phyloP scores from a whole-genome alignment of 352 stramenopile genomes.

The Phytophthora fragariaefolia region DNA sequence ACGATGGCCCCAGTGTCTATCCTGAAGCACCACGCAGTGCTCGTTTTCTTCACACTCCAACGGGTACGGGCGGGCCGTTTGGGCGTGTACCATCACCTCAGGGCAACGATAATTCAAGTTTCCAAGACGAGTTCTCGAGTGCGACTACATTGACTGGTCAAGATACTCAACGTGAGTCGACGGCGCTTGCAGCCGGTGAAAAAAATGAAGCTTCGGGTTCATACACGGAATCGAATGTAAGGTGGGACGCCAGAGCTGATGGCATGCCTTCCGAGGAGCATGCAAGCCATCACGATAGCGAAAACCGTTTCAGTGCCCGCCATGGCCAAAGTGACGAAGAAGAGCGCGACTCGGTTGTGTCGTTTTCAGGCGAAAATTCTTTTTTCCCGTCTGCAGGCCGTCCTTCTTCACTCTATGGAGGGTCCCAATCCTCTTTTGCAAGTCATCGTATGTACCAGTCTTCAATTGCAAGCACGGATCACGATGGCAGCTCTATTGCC shows the following conservation, averaged over 20 bases:
- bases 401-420: constrained; percentile 44
- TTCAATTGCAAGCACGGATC: constrained; percentile 45
- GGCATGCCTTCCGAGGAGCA: constrained; percentile 12
- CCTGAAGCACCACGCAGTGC: constrained; percentile 33
- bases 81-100: constrained; percentile 36
- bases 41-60: constrained; percentile 42
- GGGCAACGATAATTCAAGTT: constrained; percentile 10
- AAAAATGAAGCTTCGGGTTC: constrained; percentile 19
- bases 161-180: constrained; percentile 5
- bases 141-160: constrained; percentile 7
- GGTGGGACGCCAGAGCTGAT: constrained; percentile 25
- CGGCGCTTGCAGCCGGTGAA: constrained; percentile 11
- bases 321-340: constrained; percentile 41
- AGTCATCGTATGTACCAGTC: constrained; percentile 50
- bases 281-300: constrained; percentile 5
- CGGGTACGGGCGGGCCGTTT: constrained; percentile 39
- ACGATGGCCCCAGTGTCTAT: constrained; percentile 29
- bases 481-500: constrained; percentile 59
- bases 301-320: constrained; percentile 20
- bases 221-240: constrained; percentile 30
- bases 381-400: constrained; percentile 40
- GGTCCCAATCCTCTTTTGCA: constrained; percentile 52
- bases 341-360: constrained; percentile 47
- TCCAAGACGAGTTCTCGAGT: constrained; percentile 19
- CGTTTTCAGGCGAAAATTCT: constrained; percentile 44